Evolutionary conservation across 345 rosid genomes (phyloP).

Genomic region (Cochlearia excelsa): DNA sequence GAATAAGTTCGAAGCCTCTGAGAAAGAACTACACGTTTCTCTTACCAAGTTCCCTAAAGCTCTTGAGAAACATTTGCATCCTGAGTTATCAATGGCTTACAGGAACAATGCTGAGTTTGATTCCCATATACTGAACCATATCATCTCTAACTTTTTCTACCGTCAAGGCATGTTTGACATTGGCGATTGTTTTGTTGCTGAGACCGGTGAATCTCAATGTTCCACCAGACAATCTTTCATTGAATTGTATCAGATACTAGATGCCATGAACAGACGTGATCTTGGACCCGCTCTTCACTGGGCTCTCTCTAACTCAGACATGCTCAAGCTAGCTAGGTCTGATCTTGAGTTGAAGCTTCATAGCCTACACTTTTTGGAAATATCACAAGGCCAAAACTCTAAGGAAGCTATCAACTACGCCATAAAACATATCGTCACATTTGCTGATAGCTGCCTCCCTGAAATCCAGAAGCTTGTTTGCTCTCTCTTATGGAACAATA

Average conservation of each 20-base stretch:
- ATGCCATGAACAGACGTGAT: constrained; percentile 52
- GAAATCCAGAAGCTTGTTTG: constrained; percentile 57
- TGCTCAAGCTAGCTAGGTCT: constrained; percentile 57
- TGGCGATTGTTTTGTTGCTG: constrained; percentile 60
- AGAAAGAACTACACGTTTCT: constrained; percentile 62
- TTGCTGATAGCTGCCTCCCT: constrained; percentile 32
- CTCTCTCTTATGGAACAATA: constrained; percentile 58
- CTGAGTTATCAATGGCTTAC: constrained; percentile 67
- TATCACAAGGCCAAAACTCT: constrained; percentile 42
- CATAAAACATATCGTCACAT: constrained; percentile 43
- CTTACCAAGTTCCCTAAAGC: constrained; percentile 58
- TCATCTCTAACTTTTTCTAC: constrained; percentile 62
- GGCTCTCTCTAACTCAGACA: constrained; percentile 50
- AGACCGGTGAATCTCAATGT: constrained; percentile 47
- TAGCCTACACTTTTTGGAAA: constrained; percentile 58
- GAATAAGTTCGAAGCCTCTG: constrained; percentile 49
- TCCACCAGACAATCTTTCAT: constrained; percentile 44
- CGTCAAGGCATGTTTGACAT: constrained; percentile 62
- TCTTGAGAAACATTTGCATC: constrained; percentile 55
- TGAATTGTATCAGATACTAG: constrained; percentile 61
- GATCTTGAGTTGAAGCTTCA: constrained; percentile 68
- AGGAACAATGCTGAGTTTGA: constrained; percentile 56
- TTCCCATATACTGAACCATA: constrained; percentile 49
- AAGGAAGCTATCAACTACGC: constrained; percentile 64
- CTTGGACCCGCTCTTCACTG: constrained; percentile 61